These are phyloP conservation scores for Beauveria sp. DNA, from an alignment of 2,329 filamentous ascomycete genomes.

Conservation along the genomic window DNA sequence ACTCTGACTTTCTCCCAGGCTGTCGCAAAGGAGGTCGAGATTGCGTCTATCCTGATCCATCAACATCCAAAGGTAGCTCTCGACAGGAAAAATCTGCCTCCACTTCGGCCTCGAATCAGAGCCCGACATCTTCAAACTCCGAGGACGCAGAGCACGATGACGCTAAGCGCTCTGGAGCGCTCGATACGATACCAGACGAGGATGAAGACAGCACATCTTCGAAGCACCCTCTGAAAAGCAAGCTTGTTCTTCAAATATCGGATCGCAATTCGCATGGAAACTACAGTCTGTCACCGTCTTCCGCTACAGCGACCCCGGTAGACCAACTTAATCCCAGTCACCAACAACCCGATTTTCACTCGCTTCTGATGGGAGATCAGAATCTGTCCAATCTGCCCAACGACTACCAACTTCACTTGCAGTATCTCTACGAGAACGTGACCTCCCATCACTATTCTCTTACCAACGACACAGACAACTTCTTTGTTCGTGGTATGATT, in stretches of 20 bases:
- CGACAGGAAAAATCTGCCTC: slow-evolving; percentile 32
- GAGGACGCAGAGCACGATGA: slow-evolving; percentile 32
- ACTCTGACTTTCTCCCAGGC: slow-evolving; percentile 42
- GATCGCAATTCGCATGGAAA: slow-evolving; percentile 46
- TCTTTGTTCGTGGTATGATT: slow-evolving; percentile 65
- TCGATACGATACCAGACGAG: slow-evolving; percentile 49
- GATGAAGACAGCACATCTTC: slow-evolving; percentile 31
- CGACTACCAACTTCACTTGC: slow-evolving; percentile 70
- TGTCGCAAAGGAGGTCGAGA: slow-evolving; percentile 89
- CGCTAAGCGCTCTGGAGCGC: slow-evolving; percentile 24
- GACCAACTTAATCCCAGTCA: background rate
- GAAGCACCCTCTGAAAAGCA: slow-evolving; percentile 18
- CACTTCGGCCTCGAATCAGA: slow-evolving; percentile 28
- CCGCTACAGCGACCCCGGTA: slow-evolving; percentile 31
- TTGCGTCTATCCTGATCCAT: slow-evolving; percentile 77
- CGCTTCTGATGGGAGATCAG: slow-evolving; percentile 12
- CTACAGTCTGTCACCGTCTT: slow-evolving; percentile 45
- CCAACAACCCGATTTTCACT: slow-evolving; percentile 19
- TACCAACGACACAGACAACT: slow-evolving; percentile 61
- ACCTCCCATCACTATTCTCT: slow-evolving; percentile 78
- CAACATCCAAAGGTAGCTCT: slow-evolving; percentile 34
- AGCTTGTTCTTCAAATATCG: slow-evolving; percentile 39
- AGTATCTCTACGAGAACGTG: slow-evolving; percentile 71
- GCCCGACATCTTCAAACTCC: slow-evolving; percentile 47
- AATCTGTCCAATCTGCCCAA: slow-evolving; percentile 54